phyloP scores from a whole-genome alignment of 768 basidiomycete species.

The Pleurotus tuoliensis region DNA sequence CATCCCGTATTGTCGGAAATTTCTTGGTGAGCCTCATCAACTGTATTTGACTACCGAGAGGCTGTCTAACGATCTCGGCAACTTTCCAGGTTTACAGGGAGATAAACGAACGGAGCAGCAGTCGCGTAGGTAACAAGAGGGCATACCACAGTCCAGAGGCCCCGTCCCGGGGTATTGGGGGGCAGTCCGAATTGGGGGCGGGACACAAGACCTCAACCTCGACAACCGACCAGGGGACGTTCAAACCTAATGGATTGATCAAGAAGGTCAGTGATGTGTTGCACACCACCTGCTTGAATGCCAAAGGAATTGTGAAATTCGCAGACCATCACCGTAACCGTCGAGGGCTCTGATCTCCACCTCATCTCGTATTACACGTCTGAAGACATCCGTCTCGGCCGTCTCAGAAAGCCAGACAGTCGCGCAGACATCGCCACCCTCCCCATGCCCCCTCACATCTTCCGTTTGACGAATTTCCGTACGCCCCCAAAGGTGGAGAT shows the following conservation, averaged over 20 bases:
- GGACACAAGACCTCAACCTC: conserved; percentile 27
- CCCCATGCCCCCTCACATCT: conserved; percentile 71
- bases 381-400: conserved; percentile 69
- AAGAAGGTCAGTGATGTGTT: conserved; percentile 61
- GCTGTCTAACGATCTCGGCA: conserved; percentile 3
- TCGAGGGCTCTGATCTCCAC: conserved; percentile 77
- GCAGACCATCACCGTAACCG: conserved; percentile 82
- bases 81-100: conserved; percentile 70
- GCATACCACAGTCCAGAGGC: conserved; percentile 48
- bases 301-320: conserved; percentile 2
- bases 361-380: conserved; percentile 82
- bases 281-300: background rate
- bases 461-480: conserved; percentile 78
- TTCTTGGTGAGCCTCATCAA: conserved; percentile 55
- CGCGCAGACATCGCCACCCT: conserved; percentile 70
- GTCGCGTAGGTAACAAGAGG: conserved; percentile 48
- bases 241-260: conserved; percentile 70
- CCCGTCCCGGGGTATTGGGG: conserved; percentile 29
- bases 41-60: background rate
- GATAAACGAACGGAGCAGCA: conserved; percentile 63
- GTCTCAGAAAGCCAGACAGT: conserved; percentile 64
- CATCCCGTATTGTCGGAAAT: conserved; percentile 80
- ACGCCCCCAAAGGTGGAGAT: conserved; percentile 78
- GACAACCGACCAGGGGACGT: conserved; percentile 49
- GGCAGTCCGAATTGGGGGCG: conserved; percentile 26